Conservation (phyloP, 371 early-diverging fungal genomes). For the Haplosporangium sp. region DNA sequence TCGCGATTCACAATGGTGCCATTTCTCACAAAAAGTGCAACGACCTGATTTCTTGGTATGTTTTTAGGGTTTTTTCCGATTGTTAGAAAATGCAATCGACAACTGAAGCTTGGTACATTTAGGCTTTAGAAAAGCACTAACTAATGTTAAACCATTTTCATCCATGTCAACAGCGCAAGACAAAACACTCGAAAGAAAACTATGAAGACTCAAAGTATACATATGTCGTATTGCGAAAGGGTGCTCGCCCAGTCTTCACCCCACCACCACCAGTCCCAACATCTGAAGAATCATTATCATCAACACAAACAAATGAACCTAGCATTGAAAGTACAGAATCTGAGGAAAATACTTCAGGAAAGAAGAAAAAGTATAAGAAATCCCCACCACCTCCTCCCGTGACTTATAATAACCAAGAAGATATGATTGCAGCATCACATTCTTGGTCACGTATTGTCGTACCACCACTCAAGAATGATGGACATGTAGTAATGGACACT, state of each 20-base stretch:
- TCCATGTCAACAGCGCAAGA: conserved; percentile 67
- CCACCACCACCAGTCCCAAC: neutral
- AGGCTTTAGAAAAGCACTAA: neutral
- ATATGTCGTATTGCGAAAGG: conserved; percentile 82
- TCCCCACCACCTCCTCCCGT: conserved; percentile 48
- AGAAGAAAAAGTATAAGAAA: conserved; percentile 33
- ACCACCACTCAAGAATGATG: conserved; percentile 81
- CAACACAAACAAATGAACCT: neutral
- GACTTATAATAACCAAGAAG: conserved; percentile 32
- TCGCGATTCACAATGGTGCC: conserved; percentile 75
- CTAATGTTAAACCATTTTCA: neutral
- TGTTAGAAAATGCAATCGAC: no score
- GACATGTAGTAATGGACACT: conserved; percentile 81
- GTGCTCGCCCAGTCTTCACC: conserved; percentile 62
- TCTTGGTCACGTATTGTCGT: conserved; percentile 79
- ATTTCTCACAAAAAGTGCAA: conserved; percentile 87
- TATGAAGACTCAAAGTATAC: conserved; percentile 84
- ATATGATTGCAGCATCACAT: conserved; percentile 63
- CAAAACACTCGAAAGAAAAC: conserved; percentile 78
- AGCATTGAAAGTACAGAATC: neutral
- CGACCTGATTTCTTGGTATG: conserved; percentile 73
- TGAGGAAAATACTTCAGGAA: neutral
- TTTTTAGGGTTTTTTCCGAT: neutral
- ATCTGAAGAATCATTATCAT: neutral
- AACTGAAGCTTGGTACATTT: no score